A percentile compares a stretch with the other conserved stretches of the same genome.
phyloP scores from a whole-genome alignment of 2,329 filamentous ascomycete species.

The Cercospora sesami region DNA sequence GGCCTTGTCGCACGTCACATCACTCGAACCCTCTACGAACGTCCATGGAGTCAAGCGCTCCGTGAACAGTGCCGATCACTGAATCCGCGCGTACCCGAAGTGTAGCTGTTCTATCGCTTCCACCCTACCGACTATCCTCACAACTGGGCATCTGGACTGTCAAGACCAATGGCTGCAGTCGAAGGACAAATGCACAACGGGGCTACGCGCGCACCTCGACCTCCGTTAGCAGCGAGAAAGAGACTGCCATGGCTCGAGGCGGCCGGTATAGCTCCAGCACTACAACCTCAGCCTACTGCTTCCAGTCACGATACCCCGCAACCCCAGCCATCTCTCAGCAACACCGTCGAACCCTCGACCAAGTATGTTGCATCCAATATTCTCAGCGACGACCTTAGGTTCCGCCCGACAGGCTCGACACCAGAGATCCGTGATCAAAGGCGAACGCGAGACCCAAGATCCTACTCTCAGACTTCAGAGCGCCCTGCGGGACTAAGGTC shows the following conservation, averaged over 20 bases:
- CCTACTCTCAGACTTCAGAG: conserved; percentile 20
- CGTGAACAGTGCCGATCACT: not conserved
- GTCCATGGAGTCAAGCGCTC: not conserved
- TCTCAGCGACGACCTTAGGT: conserved; percentile 20
- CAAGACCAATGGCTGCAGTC: not conserved
- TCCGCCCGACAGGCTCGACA: conserved; percentile 29
- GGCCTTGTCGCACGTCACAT: not conserved
- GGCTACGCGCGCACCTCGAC: not conserved
- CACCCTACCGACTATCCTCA: not conserved
- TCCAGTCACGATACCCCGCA: not conserved
- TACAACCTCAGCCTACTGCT: not conserved
- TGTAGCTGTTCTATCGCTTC: not conserved
- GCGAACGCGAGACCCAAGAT: not conserved
- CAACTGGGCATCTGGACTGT: not conserved
- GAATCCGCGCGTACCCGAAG: not conserved
- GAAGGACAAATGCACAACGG: not conserved
- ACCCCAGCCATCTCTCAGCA: not conserved
- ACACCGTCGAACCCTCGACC: not conserved
- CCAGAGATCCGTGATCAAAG: conserved; percentile 17
- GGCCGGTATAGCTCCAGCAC: not conserved
- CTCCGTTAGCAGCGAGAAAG: conserved; percentile 22
- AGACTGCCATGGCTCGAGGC: conserved; percentile 28
- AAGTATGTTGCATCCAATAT: not conserved
- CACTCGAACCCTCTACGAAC: not conserved
- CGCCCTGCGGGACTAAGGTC: conserved; percentile 8